phyloP scores from a whole-genome alignment of 2,329 filamentous ascomycete species.

The Pseudocercospora vitis region DNA sequence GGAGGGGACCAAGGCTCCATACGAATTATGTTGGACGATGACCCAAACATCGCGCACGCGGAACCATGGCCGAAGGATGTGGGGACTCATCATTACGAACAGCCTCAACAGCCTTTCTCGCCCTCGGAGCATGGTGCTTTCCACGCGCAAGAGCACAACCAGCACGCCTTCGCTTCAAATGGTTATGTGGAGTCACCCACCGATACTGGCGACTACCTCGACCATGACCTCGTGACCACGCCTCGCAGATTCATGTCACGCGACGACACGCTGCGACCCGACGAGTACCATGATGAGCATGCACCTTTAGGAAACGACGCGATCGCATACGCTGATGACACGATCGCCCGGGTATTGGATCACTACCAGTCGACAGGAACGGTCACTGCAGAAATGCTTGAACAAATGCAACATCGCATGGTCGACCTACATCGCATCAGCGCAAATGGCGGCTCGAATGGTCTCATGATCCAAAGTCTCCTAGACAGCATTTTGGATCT shows the following conservation, averaged over 20 bases:
- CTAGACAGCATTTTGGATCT: conserved; percentile 34
- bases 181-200: conserved; percentile 29
- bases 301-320: conserved; percentile 13
- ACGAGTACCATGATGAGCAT: conserved; percentile 13
- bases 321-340: conserved; percentile 18
- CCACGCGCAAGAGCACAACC: conserved; percentile 26
- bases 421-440: conserved; percentile 36
- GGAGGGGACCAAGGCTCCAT: conserved; percentile 37
- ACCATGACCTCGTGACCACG: conserved; percentile 31
- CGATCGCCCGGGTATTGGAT: conserved; percentile 30
- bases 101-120: conserved; percentile 14
- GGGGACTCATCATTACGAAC: conserved; percentile 19
- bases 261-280: conserved; percentile 31
- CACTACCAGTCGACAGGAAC: conserved; percentile 36
- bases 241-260: conserved; percentile 25
- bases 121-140: conserved; percentile 18
- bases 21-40: conserved; percentile 39
- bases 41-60: conserved; percentile 22
- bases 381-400: conserved; percentile 36
- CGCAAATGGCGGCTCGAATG: conserved; percentile 38
- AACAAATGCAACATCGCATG: conserved; percentile 36
- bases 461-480: conserved; percentile 37
- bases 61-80: conserved; percentile 27
- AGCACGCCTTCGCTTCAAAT: conserved; percentile 27
- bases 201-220: conserved; percentile 20